Base-by-base conservation (phyloP, 208 protist species). In the Crithidia acanthocephali region DNA sequence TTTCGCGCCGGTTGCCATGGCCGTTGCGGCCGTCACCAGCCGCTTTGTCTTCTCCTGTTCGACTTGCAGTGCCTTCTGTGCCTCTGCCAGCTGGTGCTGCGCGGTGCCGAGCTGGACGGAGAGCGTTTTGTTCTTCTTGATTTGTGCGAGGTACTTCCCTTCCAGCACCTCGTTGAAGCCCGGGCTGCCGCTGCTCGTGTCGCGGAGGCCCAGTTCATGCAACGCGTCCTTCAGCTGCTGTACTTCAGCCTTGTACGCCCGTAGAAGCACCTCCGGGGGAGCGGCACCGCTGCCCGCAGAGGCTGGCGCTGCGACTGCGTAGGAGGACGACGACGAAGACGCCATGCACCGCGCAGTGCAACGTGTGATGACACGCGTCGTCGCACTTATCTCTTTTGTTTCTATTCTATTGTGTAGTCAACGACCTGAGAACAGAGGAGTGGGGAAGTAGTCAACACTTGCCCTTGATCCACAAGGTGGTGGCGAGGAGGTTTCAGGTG, bases 131-230 rank as follows among this genome's bases (percentile, higher is more conserved):
- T 45, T 64, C 23, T 81, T 83, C 42, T 72, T 75, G 22, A 94
- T 76, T 16, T 87, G 79, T 10, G 75, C 80, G 10, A 94, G 72
- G 56, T 92, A 94, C 64, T 85, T 87, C 33, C 80, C 81, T 57
- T 94, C 88, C 9, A 90, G 57, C 48, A 77, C 76, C 5, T 75
- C 81, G 22, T 45, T 72, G 59, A 75, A 76, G 32, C 55, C 66
- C 11, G 42, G 23, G 37, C 15, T 57, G 64, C 59, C 37, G 63
- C 71, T 27, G 55, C 45, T 40, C 20, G 57, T n/a, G 51, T 80
- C 62, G n/a, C 66, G 62, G 27, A 71, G 35, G 27, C 51, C 23
- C 25, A 68, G 22, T 25, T 71, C 60, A 40, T 79, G 56, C 22
- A 83, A 72, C 15, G 72, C 68, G 30, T 81, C 75, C 13, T 63